Evolutionary conservation across 805 yeast genomes (phyloP).

Genomic region (Pichia paraexigua): DNA sequence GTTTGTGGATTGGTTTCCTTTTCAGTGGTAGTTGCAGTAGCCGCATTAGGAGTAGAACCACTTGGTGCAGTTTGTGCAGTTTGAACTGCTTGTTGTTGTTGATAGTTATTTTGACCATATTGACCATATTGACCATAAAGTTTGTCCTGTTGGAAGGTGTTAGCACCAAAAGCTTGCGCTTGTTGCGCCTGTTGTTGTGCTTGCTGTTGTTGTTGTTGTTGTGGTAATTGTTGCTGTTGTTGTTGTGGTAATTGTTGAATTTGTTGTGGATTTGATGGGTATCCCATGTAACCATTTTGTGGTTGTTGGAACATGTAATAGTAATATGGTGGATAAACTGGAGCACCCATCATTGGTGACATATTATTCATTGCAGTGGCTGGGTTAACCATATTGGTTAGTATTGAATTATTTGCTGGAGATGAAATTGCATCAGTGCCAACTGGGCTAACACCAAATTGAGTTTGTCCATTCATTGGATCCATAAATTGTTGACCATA

Average conservation of each 20-base stretch:
- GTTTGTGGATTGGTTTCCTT: constrained; percentile 16
- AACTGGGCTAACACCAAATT: constrained; percentile 2
- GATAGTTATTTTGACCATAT: constrained; percentile 16
- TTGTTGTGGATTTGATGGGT: constrained; percentile 17
- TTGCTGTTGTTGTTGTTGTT: constrained; percentile 12
- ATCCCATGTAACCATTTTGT: constrained; percentile 7
- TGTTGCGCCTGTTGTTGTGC: no score
- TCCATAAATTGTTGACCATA: constrained; percentile 17
- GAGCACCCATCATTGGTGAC: constrained; percentile 27
- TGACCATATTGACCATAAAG: constrained; percentile 24
- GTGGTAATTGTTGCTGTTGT: constrained; percentile 8
- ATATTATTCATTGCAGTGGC: constrained; percentile 12
- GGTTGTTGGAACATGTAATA: constrained; percentile 16
- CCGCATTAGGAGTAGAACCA: constrained; percentile 3
- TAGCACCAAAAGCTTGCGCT: constrained; percentile 17
- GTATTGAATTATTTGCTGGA: constrained; percentile 15
- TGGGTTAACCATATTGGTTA: constrained; percentile 16
- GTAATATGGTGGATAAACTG: constrained; percentile 26
- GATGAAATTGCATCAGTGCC: constrained; percentile 8
- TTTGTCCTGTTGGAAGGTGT: constrained; percentile 19
- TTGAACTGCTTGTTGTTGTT: constrained; percentile 9
- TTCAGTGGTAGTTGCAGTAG: constrained; percentile 13
- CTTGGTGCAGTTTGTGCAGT: constrained; percentile 2
- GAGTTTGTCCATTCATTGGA: constrained; percentile 17
- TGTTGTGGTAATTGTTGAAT: constrained; percentile 15